These are phyloP conservation scores for Pseudocercospora macadamiae DNA, from an alignment of 2,329 filamentous ascomycete genomes.

Conservation along the genomic window DNA sequence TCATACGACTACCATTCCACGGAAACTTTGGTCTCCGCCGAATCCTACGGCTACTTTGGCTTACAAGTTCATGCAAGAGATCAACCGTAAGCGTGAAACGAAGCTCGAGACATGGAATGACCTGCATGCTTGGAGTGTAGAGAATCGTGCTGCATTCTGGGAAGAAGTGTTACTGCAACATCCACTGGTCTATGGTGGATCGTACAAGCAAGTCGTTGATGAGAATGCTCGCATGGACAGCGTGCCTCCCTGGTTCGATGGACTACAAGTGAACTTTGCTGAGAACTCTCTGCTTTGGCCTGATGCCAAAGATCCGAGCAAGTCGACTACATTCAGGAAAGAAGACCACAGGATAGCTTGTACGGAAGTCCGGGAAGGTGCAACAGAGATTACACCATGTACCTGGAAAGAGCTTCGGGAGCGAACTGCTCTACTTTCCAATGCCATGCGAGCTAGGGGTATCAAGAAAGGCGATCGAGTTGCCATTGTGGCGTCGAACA, in stretches of 20 bases:
- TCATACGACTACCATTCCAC: conserved; percentile 37
- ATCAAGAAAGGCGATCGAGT: conserved; percentile 73
- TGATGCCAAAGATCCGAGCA: conserved; percentile 45
- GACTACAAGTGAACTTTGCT: conserved; percentile 73
- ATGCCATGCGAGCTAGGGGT: conserved; percentile 68
- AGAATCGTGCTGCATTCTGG: conserved; percentile 67
- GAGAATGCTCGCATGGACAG: conserved; percentile 69
- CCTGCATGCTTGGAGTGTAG: conserved; percentile 70
- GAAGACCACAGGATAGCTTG: conserved; percentile 71
- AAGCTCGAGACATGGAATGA: conserved; percentile 69
- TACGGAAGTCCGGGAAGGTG: conserved; percentile 73
- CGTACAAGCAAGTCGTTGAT: conserved; percentile 61
- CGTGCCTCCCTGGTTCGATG: conserved; percentile 77
- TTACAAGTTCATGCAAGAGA: conserved; percentile 66
- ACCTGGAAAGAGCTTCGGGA: conserved; percentile 69
- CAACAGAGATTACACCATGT: conserved; percentile 54
- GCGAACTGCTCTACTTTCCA: conserved; percentile 61
- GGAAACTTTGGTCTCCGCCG: conserved; percentile 52
- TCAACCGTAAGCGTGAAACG: conserved; percentile 62
- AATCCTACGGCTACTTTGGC: conserved; percentile 57
- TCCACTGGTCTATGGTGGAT: conserved; percentile 66
- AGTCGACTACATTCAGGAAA: conserved; percentile 62
- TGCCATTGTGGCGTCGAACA: conserved; percentile 74
- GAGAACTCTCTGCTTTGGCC: conserved; percentile 75
- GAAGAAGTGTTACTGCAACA: conserved; percentile 63